Evolutionary conservation across 2,329 filamentous ascomycete species (phyloP), one percentile per base, ranked within the genome.

Genomic region (Microdochium bolleyi): DNA sequence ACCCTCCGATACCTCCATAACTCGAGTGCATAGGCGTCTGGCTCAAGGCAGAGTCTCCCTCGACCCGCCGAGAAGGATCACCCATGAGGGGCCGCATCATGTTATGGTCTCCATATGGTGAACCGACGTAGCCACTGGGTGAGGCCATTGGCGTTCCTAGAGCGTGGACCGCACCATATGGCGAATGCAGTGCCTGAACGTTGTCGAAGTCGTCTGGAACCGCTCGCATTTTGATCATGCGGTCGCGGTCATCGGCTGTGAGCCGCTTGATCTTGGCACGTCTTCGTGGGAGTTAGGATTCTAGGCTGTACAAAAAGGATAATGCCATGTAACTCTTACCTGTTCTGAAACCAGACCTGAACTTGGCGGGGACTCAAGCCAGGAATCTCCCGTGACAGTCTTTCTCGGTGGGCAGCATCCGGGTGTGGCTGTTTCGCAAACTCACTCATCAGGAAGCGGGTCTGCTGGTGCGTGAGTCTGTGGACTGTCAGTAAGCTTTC

Each of bases 331-430:
- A 19, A 48, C 41, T 64, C 78, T 61, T 79, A 96, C 92, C 92
- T 83, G 71, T 97, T 97, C 70, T 97, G 92, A 71, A 97, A 97
- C 92, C 92, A 97, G 50, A 97, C 92, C 69, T 97, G 92, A 24
- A 97, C 92, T 67, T 97, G 92, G 56, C 92, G 83, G 37, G 92
- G 89, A 62, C 89, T 96, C 49, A 97, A 73, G 1, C 92, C 92
- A 30, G 92, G 92, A 48, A 97, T 96, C 67, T 96, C 90, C 57
- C 87, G 78, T 3, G 92, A 92, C 37, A 97, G 76, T 49, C 90
- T 80, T 67, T 96, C 92, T 57, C 92, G 80, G 68, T 96, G 91
- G 49, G 89, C 88, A 41, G 92, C 92, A 71, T 97, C 92, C 8
- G 92, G 92, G 66, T 96, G 92, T 24, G 92, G 89, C 66, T 97